Base-by-base conservation (phyloP, 768 basidiomycete species). In the Panellus pusillus region DNA sequence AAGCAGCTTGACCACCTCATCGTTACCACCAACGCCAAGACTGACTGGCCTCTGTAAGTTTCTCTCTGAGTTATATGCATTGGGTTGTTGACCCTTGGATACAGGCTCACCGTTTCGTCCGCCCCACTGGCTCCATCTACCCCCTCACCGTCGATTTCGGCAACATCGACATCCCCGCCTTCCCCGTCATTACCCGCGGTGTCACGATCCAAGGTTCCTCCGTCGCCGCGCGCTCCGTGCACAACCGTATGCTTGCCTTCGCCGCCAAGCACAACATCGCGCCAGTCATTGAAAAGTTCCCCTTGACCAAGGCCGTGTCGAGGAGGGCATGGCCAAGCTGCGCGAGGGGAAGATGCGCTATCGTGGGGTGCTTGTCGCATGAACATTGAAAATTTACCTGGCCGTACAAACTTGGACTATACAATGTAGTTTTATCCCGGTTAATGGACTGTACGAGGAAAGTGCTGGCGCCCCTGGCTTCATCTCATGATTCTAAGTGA, bases 191-290 rank as follows among this genome's bases (percentile, higher is more conserved):
- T 24, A 12, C 19, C 18, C 12, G 43, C 19, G 17, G 43, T 7
- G 31, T 36, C 6, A 36, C 8, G 14, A 53, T 70, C n/a, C 69
- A 70, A 18, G 67, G 67, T 5, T 31, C 28, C 32, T 17, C 45
- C 11, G 63, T 43, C 56, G 60, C 31, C 55, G 67, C 70, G 19
- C 63, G 69, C 4, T 67, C 63, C 12, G 9, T 55, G 6, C 69
- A 70, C 18, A 27, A 37, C 44, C 65, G 65, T 56, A 70, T 72
- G 69, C 42, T 71, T 29, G 53, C 48, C 32, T 70, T 70, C 12
- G 69, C 67, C 0, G 69, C 68, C 7, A 2, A 54, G 43, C 67
- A 70, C 35, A 44, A 32, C 1, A 57, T 69, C 50, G 54, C 44
- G 8, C 64, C 70, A 2, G 35, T 70, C 3, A 47, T 62, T 14